Evolutionary conservation across 192 early-diverging fungal species (phyloP).

Genomic region (Coemansia sp.): DNA sequence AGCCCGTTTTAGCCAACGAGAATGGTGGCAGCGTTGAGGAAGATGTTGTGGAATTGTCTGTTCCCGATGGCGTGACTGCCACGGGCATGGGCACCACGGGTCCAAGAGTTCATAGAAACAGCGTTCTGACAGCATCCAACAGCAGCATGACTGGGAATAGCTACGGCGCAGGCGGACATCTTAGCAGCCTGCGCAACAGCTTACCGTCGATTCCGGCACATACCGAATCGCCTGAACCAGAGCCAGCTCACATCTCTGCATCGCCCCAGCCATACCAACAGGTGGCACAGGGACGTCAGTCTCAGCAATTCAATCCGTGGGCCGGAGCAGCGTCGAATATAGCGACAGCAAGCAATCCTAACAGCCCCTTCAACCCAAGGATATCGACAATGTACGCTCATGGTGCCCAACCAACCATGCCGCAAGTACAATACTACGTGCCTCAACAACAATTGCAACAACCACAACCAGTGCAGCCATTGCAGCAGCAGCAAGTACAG

Average conservation of each 20-base stretch:
- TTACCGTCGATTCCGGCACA: neutral
- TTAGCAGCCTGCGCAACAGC: constrained; percentile 5
- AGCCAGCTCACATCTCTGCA: neutral
- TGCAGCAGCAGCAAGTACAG: too few relatives aligned
- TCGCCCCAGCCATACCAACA: neutral
- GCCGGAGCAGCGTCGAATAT: constrained; percentile 7
- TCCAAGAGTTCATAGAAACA: neutral
- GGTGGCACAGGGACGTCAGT: neutral
- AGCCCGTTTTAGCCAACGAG: neutral
- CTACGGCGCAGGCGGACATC: neutral
- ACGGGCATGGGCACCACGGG: neutral
- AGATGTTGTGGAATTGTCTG: neutral
- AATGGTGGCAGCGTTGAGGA: neutral
- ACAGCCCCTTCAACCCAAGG: constrained; percentile 4
- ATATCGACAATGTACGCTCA: constrained; percentile 14
- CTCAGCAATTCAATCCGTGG: constrained; percentile 18
- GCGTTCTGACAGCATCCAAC: neutral
- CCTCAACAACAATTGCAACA: constrained; percentile 16
- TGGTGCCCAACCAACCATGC: neutral
- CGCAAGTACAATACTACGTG: neutral
- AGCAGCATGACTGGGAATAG: neutral
- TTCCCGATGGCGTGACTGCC: constrained; percentile 4
- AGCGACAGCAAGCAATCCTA: neutral
- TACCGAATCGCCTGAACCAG: neutral
- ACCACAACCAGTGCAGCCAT: too few relatives aligned